These are phyloP conservation scores for Colletotrichum spaethianum DNA, from an alignment of 2,329 filamentous ascomycete genomes.

Conservation along the genomic window DNA sequence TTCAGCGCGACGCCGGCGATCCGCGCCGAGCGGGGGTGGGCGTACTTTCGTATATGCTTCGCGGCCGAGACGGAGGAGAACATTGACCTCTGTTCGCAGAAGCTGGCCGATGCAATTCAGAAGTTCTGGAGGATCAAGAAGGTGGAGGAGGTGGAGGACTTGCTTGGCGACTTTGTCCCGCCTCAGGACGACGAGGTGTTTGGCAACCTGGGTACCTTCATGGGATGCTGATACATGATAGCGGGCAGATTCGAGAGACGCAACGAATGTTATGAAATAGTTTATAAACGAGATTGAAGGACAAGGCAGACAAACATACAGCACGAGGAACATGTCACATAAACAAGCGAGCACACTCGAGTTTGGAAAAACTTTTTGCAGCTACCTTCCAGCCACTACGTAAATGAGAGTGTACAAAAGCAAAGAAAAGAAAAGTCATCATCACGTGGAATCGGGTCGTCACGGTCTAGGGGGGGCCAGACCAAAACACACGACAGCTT, in stretches of 20 bases:
- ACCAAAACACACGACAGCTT: slow-evolving; percentile 16
- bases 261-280: slow-evolving; percentile 3
- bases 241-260: neutral
- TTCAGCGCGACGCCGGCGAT: slow-evolving; percentile 79
- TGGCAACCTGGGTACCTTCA: slow-evolving; percentile 49
- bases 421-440: slow-evolving; percentile 28
- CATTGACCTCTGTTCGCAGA: slow-evolving; percentile 71
- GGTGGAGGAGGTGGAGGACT: slow-evolving; percentile 74
- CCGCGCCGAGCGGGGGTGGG: slow-evolving; percentile 72
- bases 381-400: slow-evolving; percentile 36
- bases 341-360: no score
- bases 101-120: slow-evolving; percentile 78
- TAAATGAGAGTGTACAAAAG: slow-evolving; percentile 10
- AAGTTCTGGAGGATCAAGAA: slow-evolving; percentile 85
- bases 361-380: slow-evolving; percentile 33
- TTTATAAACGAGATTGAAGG: neutral
- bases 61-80: slow-evolving; percentile 83
- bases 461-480: slow-evolving; percentile 34
- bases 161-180: slow-evolving; percentile 58
- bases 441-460: slow-evolving; percentile 38
- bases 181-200: slow-evolving; percentile 44
- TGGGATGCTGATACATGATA: slow-evolving; percentile 24
- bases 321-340: neutral
- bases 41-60: slow-evolving; percentile 86
- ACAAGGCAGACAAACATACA: neutral